phyloP scores from a whole-genome alignment of 345 rosid genomes.

The Euphorbia pulcherrima region DNA sequence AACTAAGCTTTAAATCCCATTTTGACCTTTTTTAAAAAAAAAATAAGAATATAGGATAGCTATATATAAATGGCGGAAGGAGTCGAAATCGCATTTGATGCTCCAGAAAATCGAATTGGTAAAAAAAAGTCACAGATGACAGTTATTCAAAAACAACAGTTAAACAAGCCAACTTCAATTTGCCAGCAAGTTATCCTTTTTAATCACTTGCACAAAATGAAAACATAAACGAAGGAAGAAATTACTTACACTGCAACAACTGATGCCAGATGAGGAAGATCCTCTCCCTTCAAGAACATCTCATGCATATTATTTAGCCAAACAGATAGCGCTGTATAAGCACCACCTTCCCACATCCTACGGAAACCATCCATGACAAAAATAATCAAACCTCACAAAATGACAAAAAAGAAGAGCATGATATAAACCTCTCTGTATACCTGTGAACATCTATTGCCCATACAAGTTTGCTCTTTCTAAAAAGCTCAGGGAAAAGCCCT shows the following conservation, averaged over 20 bases:
- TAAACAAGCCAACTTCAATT: neutral
- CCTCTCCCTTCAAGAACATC: slow-evolving; percentile 50
- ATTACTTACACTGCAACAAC: slow-evolving; percentile 73
- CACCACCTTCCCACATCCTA: slow-evolving; percentile 94
- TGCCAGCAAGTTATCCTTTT: neutral
- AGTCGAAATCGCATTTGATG: neutral
- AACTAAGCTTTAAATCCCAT: no score
- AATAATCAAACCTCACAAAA: slow-evolving; percentile 19
- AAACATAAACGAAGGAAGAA: slow-evolving; percentile 13
- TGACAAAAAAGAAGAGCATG: slow-evolving; percentile 7
- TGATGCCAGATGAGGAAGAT: slow-evolving; percentile 80
- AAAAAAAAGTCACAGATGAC: neutral
- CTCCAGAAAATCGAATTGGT: neutral
- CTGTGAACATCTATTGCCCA: slow-evolving; percentile 92
- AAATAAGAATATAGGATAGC: neutral
- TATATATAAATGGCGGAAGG: neutral
- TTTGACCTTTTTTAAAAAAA: no score
- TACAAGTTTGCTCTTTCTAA: slow-evolving; percentile 71
- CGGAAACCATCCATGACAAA: slow-evolving; percentile 24
- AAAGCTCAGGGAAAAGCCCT: slow-evolving; percentile 89
- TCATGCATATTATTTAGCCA: slow-evolving; percentile 66
- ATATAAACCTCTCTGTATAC: slow-evolving; percentile 29
- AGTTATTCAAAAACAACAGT: neutral
- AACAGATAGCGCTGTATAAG: slow-evolving; percentile 64
- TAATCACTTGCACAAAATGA: neutral